Percentiles rank a stretch among this genome's conserved stretches.
Conservation (phyloP, 352 stramenopile species). For the Globisporangium canariense region DNA sequence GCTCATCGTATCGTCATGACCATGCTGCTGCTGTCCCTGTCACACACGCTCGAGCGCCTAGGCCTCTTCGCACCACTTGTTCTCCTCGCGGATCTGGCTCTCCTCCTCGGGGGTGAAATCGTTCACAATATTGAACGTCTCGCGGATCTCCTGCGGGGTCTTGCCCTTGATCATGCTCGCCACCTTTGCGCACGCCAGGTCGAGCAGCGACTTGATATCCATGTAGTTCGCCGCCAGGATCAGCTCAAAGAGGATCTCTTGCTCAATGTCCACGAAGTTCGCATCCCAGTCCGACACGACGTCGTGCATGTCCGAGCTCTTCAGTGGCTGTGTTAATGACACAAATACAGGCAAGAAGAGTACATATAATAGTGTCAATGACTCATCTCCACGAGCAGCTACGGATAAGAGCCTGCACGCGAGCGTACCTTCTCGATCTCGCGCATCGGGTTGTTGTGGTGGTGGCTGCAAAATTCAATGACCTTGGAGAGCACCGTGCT, state of each 20-base stretch:
- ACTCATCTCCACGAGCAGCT: background rate
- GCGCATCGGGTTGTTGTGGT: conserved; percentile 97
- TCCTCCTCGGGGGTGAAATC: conserved; percentile 99
- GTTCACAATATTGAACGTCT: conserved; percentile 99
- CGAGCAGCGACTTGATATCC: conserved; percentile 97
- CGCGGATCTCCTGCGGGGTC: conserved; percentile 98
- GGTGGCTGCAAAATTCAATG: conserved; percentile 95
- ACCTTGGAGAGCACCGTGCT: conserved; percentile 95
- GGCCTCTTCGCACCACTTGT: conserved; percentile 99
- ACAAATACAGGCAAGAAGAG: background rate
- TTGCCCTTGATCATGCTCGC: conserved; percentile 96
- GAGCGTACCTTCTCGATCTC: conserved; percentile 97
- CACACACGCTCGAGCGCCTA: conserved; percentile 39
- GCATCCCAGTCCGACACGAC: conserved; percentile 99
- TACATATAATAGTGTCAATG: background rate
- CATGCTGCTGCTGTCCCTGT: background rate
- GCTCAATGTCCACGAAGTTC: conserved; percentile 99
- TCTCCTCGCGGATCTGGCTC: conserved; percentile 98
- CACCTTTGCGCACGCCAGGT: conserved; percentile 91
- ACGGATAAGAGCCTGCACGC: background rate
- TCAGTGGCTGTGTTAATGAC: conserved; percentile 84
- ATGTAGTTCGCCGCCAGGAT: conserved; percentile 99
- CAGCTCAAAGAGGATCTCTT: conserved; percentile 99
- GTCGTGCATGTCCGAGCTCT: conserved; percentile 97
- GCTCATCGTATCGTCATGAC: background rate